Evolutionary conservation across 306 rosid species (phyloP), one percentile per base, ranked within the genome.

Genomic region (Hylodesmum podocarpum): DNA sequence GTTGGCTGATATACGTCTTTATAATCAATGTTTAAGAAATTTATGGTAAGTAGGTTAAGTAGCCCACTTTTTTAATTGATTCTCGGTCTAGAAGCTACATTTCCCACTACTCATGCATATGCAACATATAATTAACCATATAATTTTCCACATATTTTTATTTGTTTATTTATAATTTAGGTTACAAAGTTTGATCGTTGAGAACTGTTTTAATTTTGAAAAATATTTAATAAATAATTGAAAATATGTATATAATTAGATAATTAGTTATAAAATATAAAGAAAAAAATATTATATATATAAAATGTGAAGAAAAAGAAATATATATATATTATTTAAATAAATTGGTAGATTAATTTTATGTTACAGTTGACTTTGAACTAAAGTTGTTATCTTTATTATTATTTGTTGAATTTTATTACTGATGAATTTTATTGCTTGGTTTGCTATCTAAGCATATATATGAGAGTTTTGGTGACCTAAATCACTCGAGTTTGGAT

Each of bases 401-500:
- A n/a, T n/a, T n/a, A n/a, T n/a, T n/a, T n/a, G n/a, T n/a, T n/a
- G n/a, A n/a, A n/a, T n/a, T n/a, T n/a, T n/a, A n/a, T n/a, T 2
- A 27, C 47, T 63, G 15, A 62, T 21, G 18, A 24, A 15, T 14
- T 75, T 47, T 34, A 9, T 14, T 44, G 29, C 7, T n/a, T 11
- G 29, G 16, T 10, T 11, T 46, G 29, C 28, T 31, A 27, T 4
- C 10, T 46, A n/a, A n/a, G n/a, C 44, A 44, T 59, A 28, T 3
- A 73, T 5, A 73, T 27, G 6, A 18, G 31, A 58, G 59, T 59
- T 74, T 74, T 59, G 78, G 57, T 59, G 46, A 73, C 46, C 78
- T 73, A 73, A 73, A 73, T 41, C n/a, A 61, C 46, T 40, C 16
- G 44, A 16, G 69, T 28, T 28, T 24, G 67, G 77, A 55, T 2